Base-by-base conservation (phyloP, 306 rosid species). In the Delonix regia region DNA sequence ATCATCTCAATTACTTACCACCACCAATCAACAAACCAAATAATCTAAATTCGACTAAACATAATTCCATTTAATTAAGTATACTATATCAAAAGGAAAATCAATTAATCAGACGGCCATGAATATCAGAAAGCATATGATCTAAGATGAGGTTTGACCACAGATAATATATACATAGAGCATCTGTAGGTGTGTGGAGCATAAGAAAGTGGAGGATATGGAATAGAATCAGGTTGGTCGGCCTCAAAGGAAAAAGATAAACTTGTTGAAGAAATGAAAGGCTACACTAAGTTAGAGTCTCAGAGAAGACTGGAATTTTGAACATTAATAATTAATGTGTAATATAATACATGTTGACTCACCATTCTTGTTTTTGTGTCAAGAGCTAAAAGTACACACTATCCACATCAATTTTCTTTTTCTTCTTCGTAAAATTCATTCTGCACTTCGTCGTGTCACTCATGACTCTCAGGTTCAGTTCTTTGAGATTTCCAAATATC, bases 161-260 rank as follows among this genome's bases (percentile, higher is more conserved):
- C 19, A 25, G 38, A 76, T 45, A 38, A 47, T 25, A 49, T 36
- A 77, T 74, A 81, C 69, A 80, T 27, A 67, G 78, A 75, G 92
- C 90, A 87, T 83, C 83, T 71, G 61, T 71, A 74, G 7, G 44
- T 14, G 9, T 30, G 85, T 44, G 30, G 71, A 53, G 4, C 36
- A 15, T 9, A 5, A 39, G 72, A 49, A 53, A 84, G 97, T 90
- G 94, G 96, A 86, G 91, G 81, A 86, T 36, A 64, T 84, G 90
- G 97, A 94, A 94, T 89, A 84, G 96, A 90, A 94, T 94, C 91
- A 68, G 86, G 68, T 89, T 90, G 96, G 97, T 91, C 94, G 94
- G 98, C 98, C 98, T 91, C 93, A 83, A 78, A 60, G 18, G 69
- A 9, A 63, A 90, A 88, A 85, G 85, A 42, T 72, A 78, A 82